phyloP scores from a whole-genome alignment of 2,329 filamentous ascomycete species.

The Colletotrichum nymphaeae region DNA sequence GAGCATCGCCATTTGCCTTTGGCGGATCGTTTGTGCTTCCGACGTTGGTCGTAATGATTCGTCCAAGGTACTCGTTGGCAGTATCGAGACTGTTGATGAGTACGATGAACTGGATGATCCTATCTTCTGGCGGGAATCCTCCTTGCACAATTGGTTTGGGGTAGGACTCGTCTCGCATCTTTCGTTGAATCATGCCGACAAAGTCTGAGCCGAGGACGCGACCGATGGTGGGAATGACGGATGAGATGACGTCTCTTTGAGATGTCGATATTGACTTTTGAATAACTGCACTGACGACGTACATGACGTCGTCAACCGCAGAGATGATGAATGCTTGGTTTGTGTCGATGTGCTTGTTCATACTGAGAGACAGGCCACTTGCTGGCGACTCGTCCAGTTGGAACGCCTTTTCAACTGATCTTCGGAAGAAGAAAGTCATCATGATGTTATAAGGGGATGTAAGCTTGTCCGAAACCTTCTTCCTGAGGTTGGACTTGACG shows the following conservation, averaged over 20 bases:
- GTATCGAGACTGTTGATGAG: slow-evolving; percentile 96
- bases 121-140: slow-evolving; percentile 86
- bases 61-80: slow-evolving; percentile 87
- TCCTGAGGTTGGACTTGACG: slow-evolving; percentile 80
- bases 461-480: slow-evolving; percentile 81
- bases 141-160: slow-evolving; percentile 83
- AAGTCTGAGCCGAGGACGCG: slow-evolving; percentile 90
- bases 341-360: slow-evolving; percentile 76
- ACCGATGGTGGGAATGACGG: slow-evolving; percentile 81
- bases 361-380: slow-evolving; percentile 79
- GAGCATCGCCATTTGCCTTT: slow-evolving; percentile 44
- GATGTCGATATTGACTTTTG: slow-evolving; percentile 89
- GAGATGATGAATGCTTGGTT: slow-evolving; percentile 93
- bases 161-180: slow-evolving; percentile 97
- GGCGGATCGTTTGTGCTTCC: slow-evolving; percentile 52
- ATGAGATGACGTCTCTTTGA: slow-evolving; percentile 81
- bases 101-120: slow-evolving; percentile 89
- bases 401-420: slow-evolving; percentile 97
- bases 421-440: slow-evolving; percentile 96
- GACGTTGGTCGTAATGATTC: slow-evolving; percentile 81
- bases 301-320: slow-evolving; percentile 98
- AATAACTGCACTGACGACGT: slow-evolving; percentile 93
- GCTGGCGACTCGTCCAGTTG: slow-evolving; percentile 89
- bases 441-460: slow-evolving; percentile 87
- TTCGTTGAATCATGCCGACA: slow-evolving; percentile 95